Conservation (phyloP, 2,329 filamentous ascomycete genomes). For the Metarhizium brunneum region DNA sequence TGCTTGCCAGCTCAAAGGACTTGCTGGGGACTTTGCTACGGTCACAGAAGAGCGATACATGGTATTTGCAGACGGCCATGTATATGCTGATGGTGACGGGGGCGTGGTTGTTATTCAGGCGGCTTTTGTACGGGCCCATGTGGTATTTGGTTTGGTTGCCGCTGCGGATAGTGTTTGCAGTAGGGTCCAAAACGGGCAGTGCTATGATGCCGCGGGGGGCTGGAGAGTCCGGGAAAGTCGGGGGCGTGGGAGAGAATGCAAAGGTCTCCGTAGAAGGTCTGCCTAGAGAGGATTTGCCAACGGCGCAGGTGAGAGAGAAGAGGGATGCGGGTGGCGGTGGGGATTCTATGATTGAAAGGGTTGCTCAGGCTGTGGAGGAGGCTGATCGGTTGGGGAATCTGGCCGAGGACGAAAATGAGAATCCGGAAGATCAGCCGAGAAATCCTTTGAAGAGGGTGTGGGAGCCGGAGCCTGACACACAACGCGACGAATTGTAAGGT, state of each 20-base stretch:
- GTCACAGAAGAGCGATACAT: constrained; percentile 93
- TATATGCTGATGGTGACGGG: constrained; percentile 72
- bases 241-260: constrained; percentile 16
- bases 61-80: constrained; percentile 89
- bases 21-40: constrained; percentile 71
- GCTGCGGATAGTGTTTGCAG: constrained; percentile 55
- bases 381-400: constrained; percentile 17
- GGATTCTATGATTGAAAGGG: constrained; percentile 39
- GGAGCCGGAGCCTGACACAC: constrained; percentile 12
- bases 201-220: constrained; percentile 31
- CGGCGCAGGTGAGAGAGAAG: constrained; percentile 31
- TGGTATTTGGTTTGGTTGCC: constrained; percentile 88
- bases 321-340: constrained; percentile 16
- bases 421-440: constrained; percentile 5
- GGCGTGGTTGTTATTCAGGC: constrained; percentile 75
- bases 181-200: constrained; percentile 45
- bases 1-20: constrained; percentile 65
- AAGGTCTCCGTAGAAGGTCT: constrained; percentile 23
- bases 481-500: constrained; percentile 28
- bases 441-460: constrained; percentile 22
- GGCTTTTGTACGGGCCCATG: constrained; percentile 77
- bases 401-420: constrained; percentile 8
- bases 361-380: constrained; percentile 44
- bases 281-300: constrained; percentile 37
- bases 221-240: constrained; percentile 15